phyloP scores from a whole-genome alignment of 2,329 filamentous ascomycete genomes.

The Monosporascus sp. region DNA sequence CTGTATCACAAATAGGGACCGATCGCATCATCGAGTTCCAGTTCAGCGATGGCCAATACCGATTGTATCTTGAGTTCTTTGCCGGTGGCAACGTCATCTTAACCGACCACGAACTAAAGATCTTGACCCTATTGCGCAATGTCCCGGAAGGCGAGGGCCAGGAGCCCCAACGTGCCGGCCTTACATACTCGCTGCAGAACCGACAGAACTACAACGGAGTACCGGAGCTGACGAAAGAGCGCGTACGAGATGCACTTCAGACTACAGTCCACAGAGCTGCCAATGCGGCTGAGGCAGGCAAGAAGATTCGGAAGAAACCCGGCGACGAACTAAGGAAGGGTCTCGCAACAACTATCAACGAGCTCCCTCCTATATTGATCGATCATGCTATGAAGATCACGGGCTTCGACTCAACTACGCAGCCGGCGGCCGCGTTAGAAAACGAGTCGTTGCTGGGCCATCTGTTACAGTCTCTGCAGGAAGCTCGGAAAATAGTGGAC shows the following conservation, averaged over 20 bases:
- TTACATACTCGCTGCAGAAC: constrained; percentile 73
- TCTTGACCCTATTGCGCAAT: constrained; percentile 73
- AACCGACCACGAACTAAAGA: constrained; percentile 77
- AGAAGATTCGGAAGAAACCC: constrained; percentile 68
- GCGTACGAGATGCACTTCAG: constrained; percentile 64
- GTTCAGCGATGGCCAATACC: constrained; percentile 87
- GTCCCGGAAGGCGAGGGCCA: constrained; percentile 79
- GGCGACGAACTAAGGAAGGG: constrained; percentile 74
- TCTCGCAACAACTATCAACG: constrained; percentile 77
- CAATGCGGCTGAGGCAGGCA: constrained; percentile 43
- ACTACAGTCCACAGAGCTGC: constrained; percentile 57
- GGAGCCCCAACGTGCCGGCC: constrained; percentile 71
- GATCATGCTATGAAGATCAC: constrained; percentile 75
- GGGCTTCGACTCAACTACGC: constrained; percentile 62
- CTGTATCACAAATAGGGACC: constrained; percentile 79
- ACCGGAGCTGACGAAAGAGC: constrained; percentile 67
- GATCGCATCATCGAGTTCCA: constrained; percentile 89
- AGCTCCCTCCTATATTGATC: constrained; percentile 80
- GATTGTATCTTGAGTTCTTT: constrained; percentile 91
- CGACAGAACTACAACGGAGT: constrained; percentile 78
- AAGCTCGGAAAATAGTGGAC: constrained; percentile 65
- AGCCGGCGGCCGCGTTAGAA: constrained; percentile 64
- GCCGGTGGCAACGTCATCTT: constrained; percentile 92
- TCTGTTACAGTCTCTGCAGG: constrained; percentile 62
- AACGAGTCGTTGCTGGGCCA: constrained; percentile 59